A percentile compares a stretch with the other conserved stretches of the same genome.
phyloP scores from a whole-genome alignment of 1,284 basidiomycete species.

The Marasmius tenuissimus region DNA sequence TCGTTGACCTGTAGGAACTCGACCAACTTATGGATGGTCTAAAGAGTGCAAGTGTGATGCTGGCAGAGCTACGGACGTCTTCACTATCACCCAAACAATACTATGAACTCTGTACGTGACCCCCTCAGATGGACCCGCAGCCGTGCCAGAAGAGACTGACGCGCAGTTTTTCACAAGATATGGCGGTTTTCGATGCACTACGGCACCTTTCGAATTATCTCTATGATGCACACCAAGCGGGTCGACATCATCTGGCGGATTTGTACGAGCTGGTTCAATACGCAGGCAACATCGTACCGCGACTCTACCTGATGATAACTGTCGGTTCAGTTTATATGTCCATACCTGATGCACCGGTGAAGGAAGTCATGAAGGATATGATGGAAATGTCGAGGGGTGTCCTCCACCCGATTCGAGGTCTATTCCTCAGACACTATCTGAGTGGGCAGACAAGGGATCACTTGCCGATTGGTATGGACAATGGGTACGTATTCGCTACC shows the following conservation, averaged over 20 bases:
- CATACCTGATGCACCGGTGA: slow-evolving; percentile 90
- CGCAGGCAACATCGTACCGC: slow-evolving; percentile 91
- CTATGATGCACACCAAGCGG: slow-evolving; percentile 88
- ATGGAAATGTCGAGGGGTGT: slow-evolving; percentile 98
- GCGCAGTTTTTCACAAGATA: slow-evolving; percentile 58
- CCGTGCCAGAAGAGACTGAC: not conserved
- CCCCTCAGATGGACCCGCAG: not conserved
- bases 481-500: slow-evolving; percentile 61
- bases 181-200: slow-evolving; percentile 95
- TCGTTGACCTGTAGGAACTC: slow-evolving; percentile 56
- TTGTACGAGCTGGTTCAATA: slow-evolving; percentile 97
- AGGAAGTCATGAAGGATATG: slow-evolving; percentile 99
- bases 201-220: slow-evolving; percentile 93
- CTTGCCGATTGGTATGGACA: slow-evolving; percentile 81
- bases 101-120: slow-evolving; percentile 88
- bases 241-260: slow-evolving; percentile 92
- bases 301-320: slow-evolving; percentile 97
- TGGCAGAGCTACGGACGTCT: slow-evolving; percentile 90
- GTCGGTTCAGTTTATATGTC: slow-evolving; percentile 98
- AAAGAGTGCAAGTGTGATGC: slow-evolving; percentile 93
- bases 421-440: slow-evolving; percentile 93
- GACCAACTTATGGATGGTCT: slow-evolving; percentile 97
- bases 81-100: slow-evolving; percentile 94
- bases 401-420: slow-evolving; percentile 88
- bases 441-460: slow-evolving; percentile 94